Conservation (phyloP, 78 protist genomes). For the Pelomyxa schiedti region DNA sequence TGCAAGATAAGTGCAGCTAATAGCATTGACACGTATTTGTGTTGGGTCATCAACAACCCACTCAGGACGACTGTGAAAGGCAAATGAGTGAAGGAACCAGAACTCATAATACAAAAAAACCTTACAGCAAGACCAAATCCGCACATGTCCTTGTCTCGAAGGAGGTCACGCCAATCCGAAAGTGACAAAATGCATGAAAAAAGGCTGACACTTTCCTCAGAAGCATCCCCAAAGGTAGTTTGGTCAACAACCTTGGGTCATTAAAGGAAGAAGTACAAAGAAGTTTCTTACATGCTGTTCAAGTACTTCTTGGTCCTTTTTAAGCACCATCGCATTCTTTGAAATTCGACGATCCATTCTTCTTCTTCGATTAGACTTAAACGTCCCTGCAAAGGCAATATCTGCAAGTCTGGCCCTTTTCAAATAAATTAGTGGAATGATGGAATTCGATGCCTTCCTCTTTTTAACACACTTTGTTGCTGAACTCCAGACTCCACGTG, state of each 20-base stretch:
- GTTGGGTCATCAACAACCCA: constrained; percentile 45
- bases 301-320: too few species aligned
- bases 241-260: neutral
- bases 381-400: constrained; percentile 19
- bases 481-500: constrained; percentile 10
- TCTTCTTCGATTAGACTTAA: constrained; percentile 7
- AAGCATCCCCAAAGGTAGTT: neutral
- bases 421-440: too few species aligned
- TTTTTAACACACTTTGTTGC: constrained; percentile 7
- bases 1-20: constrained; percentile 24
- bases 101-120: too few species aligned
- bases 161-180: constrained; percentile 25
- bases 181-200: constrained; percentile 18
- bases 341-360: neutral
- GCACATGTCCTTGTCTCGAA: constrained; percentile 25
- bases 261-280: too few species aligned
- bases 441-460: constrained; percentile 20
- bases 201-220: constrained; percentile 9
- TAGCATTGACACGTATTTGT: constrained; percentile 33
- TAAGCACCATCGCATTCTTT: neutral
- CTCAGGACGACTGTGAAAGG: too few species aligned
- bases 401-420: constrained; percentile 22
- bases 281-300: too few species aligned
- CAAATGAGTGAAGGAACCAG: too few species aligned
- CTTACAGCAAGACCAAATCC: constrained; percentile 42